Base-by-base conservation (phyloP, 331 rosid genomes). In the Telfairia occidentalis region DNA sequence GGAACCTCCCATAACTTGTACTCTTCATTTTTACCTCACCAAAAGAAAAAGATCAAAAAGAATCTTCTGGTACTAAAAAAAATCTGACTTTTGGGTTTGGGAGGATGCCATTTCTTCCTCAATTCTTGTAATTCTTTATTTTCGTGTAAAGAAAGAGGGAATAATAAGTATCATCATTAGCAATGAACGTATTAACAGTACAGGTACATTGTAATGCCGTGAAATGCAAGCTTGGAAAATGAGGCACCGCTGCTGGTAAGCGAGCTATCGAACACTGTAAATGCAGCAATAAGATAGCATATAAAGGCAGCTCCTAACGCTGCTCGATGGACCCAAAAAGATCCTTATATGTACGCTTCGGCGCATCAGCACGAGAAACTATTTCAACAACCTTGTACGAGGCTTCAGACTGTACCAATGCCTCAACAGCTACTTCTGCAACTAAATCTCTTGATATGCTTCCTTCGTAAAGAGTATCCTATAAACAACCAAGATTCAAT, bases 361-460 rank as follows among this genome's bases (percentile, higher is more conserved):
- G 92, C 58, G 88, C 96, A 73, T 94, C 88, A 3, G 87, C 83
- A 12, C 90, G 87, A 38, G 98, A 70, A 48, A 91, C 89, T 35
- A 91, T 87, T 86, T 94, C 98, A 59, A 94, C 96, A 60, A 94
- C 98, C 86, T 94, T 91, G 77, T 83, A 91, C 63, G 96, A 84
- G 52, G 98, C 89, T 82, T 94, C 95, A 2, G 96, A 92, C 79
- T 34, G 81, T 53, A 76, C 82, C 79, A 94, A 78, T 63, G 98
- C 97, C 87, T 94, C 96, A 1, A 94, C 87, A 73, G 97, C 96
- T 37, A 86, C 96, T 76, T 94, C 97, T 53, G 97, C 97, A 69
- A 94, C 98, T 82, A 84, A 86, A 79, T 94, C 98, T 84, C 98
- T 88, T 70, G 98, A 91, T 85, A 94, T 94, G 80, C 76, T 65